phyloP scores from a whole-genome alignment of 1,284 basidiomycete genomes.

The Melampsora larici-populina region DNA sequence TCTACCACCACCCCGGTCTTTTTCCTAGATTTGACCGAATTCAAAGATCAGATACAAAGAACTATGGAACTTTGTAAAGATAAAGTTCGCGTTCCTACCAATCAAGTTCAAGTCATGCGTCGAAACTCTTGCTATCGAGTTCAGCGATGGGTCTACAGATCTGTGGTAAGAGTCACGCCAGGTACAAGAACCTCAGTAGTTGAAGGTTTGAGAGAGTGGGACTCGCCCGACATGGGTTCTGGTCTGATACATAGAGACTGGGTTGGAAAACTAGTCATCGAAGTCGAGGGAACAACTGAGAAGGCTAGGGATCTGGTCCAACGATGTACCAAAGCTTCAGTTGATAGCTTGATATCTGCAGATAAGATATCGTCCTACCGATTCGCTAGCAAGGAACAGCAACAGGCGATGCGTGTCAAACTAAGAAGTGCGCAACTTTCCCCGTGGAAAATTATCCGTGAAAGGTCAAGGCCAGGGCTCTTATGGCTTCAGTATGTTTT shows the following conservation, averaged over 20 bases:
- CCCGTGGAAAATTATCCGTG: conserved; percentile 39
- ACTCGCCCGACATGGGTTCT: conserved; percentile 39
- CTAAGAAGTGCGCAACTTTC: conserved; percentile 5
- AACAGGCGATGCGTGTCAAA: not conserved
- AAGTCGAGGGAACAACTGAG: conserved; percentile 50
- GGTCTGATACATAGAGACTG: conserved; percentile 48
- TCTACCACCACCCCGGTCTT: conserved; percentile 45
- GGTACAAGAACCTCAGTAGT: not conserved
- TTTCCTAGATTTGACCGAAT: conserved; percentile 27
- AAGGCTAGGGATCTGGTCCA: conserved; percentile 47
- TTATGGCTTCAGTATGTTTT: conserved; percentile 32
- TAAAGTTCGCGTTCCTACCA: conserved; percentile 52
- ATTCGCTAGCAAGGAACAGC: too few relatives aligned
- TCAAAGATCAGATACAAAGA: conserved; percentile 50
- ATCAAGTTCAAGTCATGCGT: conserved; percentile 48
- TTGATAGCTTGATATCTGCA: not conserved
- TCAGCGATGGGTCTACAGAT: conserved; percentile 55
- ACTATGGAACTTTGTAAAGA: conserved; percentile 54
- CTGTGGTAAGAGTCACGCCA: conserved; percentile 48
- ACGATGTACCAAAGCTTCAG: conserved; percentile 23
- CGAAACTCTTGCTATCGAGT: conserved; percentile 49
- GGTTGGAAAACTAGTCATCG: conserved; percentile 47
- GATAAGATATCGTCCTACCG: not conserved
- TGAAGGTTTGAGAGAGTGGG: conserved; percentile 21
- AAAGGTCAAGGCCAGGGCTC: conserved; percentile 34